Evolutionary conservation across 805 yeast genomes (phyloP), one percentile per base, ranked within the genome.

Genomic region (Hermanozyma aechmeae): DNA sequence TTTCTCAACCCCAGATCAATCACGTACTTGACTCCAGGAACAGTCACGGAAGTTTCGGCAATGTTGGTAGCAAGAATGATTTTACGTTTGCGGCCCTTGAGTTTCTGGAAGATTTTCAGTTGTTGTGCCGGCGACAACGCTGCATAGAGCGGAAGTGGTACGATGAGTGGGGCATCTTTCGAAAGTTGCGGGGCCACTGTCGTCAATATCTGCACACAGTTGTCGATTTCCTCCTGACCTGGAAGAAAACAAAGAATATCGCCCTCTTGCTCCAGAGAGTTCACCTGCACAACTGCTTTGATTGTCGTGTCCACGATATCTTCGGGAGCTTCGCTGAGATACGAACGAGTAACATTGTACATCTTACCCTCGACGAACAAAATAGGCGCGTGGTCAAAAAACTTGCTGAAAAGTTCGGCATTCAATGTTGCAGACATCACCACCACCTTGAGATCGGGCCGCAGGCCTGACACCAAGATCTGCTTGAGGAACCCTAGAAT

Each of bases 361-460:
- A 79, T 80, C 43, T 89, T 76, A 44, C 98, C 99, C 53, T 86
- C 93, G 3, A 92, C 83, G 42, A 65, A 84, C 27, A 86, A 56
- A 16, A 87, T 81, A n/a, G 87, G 92, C 1, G 95, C 87, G 35
- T 71, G 54, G 41, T 71, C 57, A 50, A 83, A 92, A 51, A 87
- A 92, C 13, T 65, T 53, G 25, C 93, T 74, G 49, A 92, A 92
- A 43, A 73, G 71, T 46, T 76, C 87, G 1, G 97, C 97, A 53
- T 92, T 94, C 33, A 92, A 65, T 0, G 99, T 92, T 16, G 99
- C 99, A 28, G 97, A 87, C 96, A 92, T 93, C 40, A 92, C 72
- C 5, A 92, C 73, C 21, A 86, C 65, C 43, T 75, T 70, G 40
- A 92, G 66, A 35, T 71, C 70, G 24, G 70, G 70, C 12, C 74